These are phyloP conservation scores for Chalara sp. DNA, from an alignment of 2,329 filamentous ascomycete species.

Conservation along the genomic window DNA sequence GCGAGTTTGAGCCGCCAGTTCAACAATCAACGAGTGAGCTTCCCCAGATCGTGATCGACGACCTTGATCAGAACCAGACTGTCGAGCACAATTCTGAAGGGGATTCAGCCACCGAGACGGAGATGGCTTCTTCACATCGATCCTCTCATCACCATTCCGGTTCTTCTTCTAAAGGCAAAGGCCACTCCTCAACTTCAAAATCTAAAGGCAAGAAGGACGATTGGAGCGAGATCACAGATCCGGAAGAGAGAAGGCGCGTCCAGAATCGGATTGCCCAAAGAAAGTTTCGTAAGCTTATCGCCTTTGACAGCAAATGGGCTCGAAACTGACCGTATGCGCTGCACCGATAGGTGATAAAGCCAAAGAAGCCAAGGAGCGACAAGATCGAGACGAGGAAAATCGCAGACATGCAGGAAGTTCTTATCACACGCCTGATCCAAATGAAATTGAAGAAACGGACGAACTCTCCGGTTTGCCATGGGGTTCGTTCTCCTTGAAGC, in stretches of 20 bases:
- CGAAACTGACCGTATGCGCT: not conserved
- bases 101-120: slow-evolving; percentile 12
- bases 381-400: slow-evolving; percentile 57
- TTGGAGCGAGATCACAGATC: slow-evolving; percentile 65
- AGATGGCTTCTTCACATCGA: slow-evolving; percentile 24
- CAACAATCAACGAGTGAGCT: not conserved
- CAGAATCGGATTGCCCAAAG: slow-evolving; percentile 72
- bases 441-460: slow-evolving; percentile 46
- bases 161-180: slow-evolving; percentile 17
- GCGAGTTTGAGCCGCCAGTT: too few species aligned
- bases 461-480: slow-evolving; percentile 62
- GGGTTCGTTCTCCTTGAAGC: slow-evolving; percentile 60
- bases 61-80: slow-evolving; percentile 17
- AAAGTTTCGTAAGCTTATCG: slow-evolving; percentile 59
- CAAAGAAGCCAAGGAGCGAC: slow-evolving; percentile 59
- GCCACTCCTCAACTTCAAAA: slow-evolving; percentile 27
- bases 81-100: slow-evolving; percentile 12
- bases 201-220: slow-evolving; percentile 44
- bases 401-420: slow-evolving; percentile 55
- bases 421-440: slow-evolving; percentile 54
- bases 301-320: not conserved
- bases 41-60: slow-evolving; percentile 19
- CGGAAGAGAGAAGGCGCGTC: slow-evolving; percentile 64
- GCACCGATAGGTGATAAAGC: slow-evolving; percentile 56
- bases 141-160: slow-evolving; percentile 16